phyloP scores from a whole-genome alignment of 768 basidiomycete genomes.

The Royoungia palumana region DNA sequence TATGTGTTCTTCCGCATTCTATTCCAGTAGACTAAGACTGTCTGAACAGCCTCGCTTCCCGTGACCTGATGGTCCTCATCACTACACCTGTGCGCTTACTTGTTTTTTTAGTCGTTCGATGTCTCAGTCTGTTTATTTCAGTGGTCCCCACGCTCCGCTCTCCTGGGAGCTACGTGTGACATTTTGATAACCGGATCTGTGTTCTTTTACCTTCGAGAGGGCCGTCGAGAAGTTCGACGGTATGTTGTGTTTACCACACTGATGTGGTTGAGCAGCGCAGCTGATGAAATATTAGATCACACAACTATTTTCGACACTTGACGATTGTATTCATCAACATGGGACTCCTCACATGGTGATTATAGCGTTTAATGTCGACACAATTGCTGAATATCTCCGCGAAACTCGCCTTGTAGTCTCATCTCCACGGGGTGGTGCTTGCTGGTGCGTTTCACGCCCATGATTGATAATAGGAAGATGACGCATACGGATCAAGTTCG shows the following conservation, averaged over 20 bases:
- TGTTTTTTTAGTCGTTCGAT: background rate
- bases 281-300: background rate
- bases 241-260: background rate
- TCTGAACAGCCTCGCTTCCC: background rate
- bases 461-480: background rate
- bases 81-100: background rate
- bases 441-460: background rate
- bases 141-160: conserved; percentile 30
- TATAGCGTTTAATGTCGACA: background rate
- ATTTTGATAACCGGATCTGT: conserved; percentile 18
- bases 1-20: background rate
- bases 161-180: conserved; percentile 11
- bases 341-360: conserved; percentile 15
- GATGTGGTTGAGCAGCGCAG: no score
- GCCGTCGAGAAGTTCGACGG: conserved; percentile 8
- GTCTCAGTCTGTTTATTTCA: background rate
- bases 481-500: background rate
- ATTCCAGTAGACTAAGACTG: background rate
- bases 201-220: conserved; percentile 20
- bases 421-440: conserved; percentile 8
- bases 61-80: background rate
- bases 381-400: background rate
- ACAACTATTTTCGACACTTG: conserved; percentile 9
- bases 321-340: conserved; percentile 14
- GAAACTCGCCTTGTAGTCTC: background rate